Evolutionary conservation across 352 stramenopile species (phyloP), one percentile per base, ranked within the genome.

Genomic region (Globisporangium sylvaticum): DNA sequence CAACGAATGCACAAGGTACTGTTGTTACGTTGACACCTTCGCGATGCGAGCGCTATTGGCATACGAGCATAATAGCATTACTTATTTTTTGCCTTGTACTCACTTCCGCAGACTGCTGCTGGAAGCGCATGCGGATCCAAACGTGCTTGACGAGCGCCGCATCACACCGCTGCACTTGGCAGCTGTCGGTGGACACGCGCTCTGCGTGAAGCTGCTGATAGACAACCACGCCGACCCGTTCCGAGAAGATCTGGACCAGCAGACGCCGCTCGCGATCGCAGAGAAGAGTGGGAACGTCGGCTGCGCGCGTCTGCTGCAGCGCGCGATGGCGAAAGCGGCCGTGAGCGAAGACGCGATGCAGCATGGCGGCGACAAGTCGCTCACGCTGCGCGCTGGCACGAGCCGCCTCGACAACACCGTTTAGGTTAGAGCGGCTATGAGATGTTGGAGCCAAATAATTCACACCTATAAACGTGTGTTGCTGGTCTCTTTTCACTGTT

Each of bases 141-240:
- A 94, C 62, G 83, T 88, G 10, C 72, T 78, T 46, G 86, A 94
- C 68, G 86, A 94, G 55, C 82, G 81, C 0, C 75, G 79, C 44
- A 81, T 94, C 58, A 94, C 84, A 64, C 86, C 86, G 7, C 68
- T 94, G 59, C 86, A 94, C 68, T 68, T 94, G 8, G 84, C 86
- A 7, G 83, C 84, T 3, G 60, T 94, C 10, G 80, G 83, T 14
- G 86, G 86, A 29, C 85, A 92, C 64, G 86, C 84, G 48, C 76
- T 94, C 20, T 90, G 84, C 44, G 84, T 94, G 20, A 94, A 94
- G 69, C 68, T 94, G 55, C 74, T 94, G 62, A 66, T 94, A 53
- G 84, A 92, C 72, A 69, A 89, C 72, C 83, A 94, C 61, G 86
- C 83, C 1, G 84, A 94, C 59, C 86, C 86, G 61, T 94, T 94